A percentile compares a stretch with the other conserved stretches of the same genome.
Evolutionary conservation across 202 grass and related monocot genomes (phyloP).

Genomic region (Hordeum pubiflorum): DNA sequence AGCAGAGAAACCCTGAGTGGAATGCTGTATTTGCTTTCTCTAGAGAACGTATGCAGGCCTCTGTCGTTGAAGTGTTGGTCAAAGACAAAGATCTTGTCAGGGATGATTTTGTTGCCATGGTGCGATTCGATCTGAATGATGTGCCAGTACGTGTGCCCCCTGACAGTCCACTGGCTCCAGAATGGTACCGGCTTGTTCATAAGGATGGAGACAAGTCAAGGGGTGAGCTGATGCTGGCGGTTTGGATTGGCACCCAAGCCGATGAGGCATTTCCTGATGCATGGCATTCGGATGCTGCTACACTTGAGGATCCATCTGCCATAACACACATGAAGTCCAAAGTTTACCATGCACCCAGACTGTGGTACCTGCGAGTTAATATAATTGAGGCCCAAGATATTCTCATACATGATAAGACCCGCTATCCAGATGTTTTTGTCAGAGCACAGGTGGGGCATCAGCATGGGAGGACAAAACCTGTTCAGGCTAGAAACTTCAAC

Average conservation of each 20-base stretch:
- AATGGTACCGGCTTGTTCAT: slow-evolving; percentile 83
- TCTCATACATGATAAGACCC: slow-evolving; percentile 65
- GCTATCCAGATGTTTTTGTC: slow-evolving; percentile 79
- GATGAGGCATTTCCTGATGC: slow-evolving; percentile 97
- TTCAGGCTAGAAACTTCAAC: slow-evolving; percentile 73
- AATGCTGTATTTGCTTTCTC: slow-evolving; percentile 94
- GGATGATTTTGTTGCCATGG: slow-evolving; percentile 84
- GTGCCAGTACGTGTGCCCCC: slow-evolving; percentile 82
- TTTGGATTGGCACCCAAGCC: slow-evolving; percentile 95
- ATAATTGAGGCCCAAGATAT: slow-evolving; percentile 95
- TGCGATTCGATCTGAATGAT: slow-evolving; percentile 85
- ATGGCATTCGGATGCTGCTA: slow-evolving; percentile 81
- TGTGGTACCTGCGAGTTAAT: slow-evolving; percentile 91
- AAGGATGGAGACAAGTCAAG: slow-evolving; percentile 72
- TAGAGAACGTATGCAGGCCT: slow-evolving; percentile 82
- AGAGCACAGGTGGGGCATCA: slow-evolving; percentile 79
- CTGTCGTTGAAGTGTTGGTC: slow-evolving; percentile 73
- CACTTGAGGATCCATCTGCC: slow-evolving; percentile 34
- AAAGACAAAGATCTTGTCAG: slow-evolving; percentile 85
- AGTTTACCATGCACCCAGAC: slow-evolving; percentile 93
- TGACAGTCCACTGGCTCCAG: slow-evolving; percentile 86
- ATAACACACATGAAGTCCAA: slow-evolving; percentile 78
- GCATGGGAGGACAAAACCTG: slow-evolving; percentile 53
- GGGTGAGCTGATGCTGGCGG: slow-evolving; percentile 96
- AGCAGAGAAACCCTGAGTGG: slow-evolving; percentile 83